Evolutionary conservation across 495 filamentous ascomycete species (phyloP), one percentile per base, ranked within the genome.

Genomic region (Daldinia grandis): DNA sequence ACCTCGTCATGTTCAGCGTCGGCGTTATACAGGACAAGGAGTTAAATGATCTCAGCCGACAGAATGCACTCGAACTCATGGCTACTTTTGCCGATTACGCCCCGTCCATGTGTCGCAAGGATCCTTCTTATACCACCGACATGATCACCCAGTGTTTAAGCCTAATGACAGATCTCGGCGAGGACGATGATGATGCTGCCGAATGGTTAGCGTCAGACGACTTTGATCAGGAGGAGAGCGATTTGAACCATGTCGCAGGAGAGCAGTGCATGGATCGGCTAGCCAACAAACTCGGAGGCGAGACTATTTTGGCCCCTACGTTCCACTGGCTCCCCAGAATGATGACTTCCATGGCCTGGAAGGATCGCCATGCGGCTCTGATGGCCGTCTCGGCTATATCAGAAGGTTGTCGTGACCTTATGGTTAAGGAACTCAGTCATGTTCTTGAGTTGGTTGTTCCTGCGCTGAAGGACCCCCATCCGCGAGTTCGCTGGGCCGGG

Each of bases 361-460:
- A 93, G 74, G 95, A 99, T 79, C 88, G 95, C 49, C 96, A 99
- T 78, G 96, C 96, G 8, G 95, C 96, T 62, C 88, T 99, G 58
- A 99, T 99, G 96, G 96, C 96, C 8, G 97, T 99, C 59, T 98
- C 96, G 19, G 96, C 96, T 65, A 99, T 99, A 69, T 98, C 96
- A 0, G 96, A 99, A 79, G 96, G 96, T 21, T 99, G 96, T 74
- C 88, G 93, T 59, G 96, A 98, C 25, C 84, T 97, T 68, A 99
- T 99, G 96, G 86, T 95, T 62, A 92, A 91, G 51, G 95, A 99
- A 76, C 84, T 99, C 4, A 92, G 92, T 76, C 93, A 97, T 77
- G 95, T 99, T 24, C 84, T 99, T 64, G 93, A 94, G 53, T 85
- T 98, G 25, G 95, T 99, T 42, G 88, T 97, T 42, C 96, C 96